Evolutionary conservation across 768 basidiomycete species (phyloP), one percentile per base, ranked within the genome.

Genomic region (Strobilomyces echinocephalus): DNA sequence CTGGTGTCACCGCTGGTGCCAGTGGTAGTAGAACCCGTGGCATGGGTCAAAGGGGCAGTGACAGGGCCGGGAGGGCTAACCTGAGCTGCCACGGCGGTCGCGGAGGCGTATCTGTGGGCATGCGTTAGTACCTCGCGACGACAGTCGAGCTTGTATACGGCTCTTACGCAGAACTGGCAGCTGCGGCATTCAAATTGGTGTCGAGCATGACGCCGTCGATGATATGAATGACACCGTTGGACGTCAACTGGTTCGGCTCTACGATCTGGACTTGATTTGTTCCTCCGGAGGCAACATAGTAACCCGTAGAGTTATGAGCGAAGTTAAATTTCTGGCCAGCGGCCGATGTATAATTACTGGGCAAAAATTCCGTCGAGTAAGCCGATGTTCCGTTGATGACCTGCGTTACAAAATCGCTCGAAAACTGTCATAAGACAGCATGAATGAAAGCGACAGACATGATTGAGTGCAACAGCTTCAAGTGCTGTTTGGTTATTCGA

Each of bases 141-240:
- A 14, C 10, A 12, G 8, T 15, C n/a, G 9, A 28, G 12, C 2
- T 34, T 10, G 31, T n/a, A 24, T 4, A 18, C n/a, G 5, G 21
- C 11, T 74, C 81, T 63, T 63, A 85, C 82, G 82, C 83, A 52
- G 78, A 74, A 43, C 67, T 73, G 6, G 83, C 85, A 1, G 74
- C 76, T 5, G 59, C 57, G 9, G 72, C 42, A 61, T 85, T 68
- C 2, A 54, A 59, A 8, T 74, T 64, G 4, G 73, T 70, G 64
- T 81, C 76, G 15, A 80, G 39, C 31, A 87, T 72, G 10, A 84
- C 80, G 16, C 69, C 59, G 58, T 84, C 73, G 54, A 86, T 76
- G 39, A 84, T 64, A 64, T 90, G 86, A 9, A 86, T 65, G 39
- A 89, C 88, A 43, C 87, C 88, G 57, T 90, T 89, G 16, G 74